These are phyloP conservation scores for Naganishia vaughanmartiniae DNA, from an alignment of 768 basidiomycete species.

Conservation along the genomic window DNA sequence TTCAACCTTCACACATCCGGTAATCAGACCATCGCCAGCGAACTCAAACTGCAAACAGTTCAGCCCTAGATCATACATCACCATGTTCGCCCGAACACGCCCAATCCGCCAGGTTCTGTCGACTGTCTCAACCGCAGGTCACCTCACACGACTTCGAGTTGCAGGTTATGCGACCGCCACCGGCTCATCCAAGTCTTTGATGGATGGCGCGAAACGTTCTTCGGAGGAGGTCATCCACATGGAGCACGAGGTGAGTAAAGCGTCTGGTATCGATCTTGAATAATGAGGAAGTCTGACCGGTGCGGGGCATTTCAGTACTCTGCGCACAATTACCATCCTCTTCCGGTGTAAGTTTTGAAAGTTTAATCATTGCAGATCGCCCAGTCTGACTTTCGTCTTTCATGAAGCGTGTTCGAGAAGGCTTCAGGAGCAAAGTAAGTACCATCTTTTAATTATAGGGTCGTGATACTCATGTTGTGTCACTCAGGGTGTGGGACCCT, in stretches of 20 bases:
- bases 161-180: conserved; percentile 22
- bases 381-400: background rate
- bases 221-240: conserved; percentile 65
- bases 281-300: background rate
- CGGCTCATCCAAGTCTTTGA: conserved; percentile 15
- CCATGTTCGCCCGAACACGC: conserved; percentile 11
- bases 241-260: conserved; percentile 72
- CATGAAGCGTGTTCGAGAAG: conserved; percentile 70
- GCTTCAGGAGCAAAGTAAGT: conserved; percentile 84
- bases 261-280: background rate
- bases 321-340: conserved; percentile 81
- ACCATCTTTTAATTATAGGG: conserved; percentile 25
- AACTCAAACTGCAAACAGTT: background rate
- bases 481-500: conserved; percentile 76
- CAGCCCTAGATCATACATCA: background rate
- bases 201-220: conserved; percentile 39
- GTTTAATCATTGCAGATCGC: background rate
- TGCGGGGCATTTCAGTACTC: conserved; percentile 43
- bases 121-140: conserved; percentile 3
- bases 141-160: background rate
- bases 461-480: conserved; percentile 17
- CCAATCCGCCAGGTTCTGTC: conserved; percentile 5
- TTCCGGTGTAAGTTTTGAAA: conserved; percentile 62
- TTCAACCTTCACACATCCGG: background rate
- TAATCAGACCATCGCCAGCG: background rate